Percentiles rank a stretch among this genome's conserved stretches.
These are phyloP conservation scores for Neoboletus brunneissimus DNA, from an alignment of 768 basidiomycete genomes.

Conservation along the genomic window DNA sequence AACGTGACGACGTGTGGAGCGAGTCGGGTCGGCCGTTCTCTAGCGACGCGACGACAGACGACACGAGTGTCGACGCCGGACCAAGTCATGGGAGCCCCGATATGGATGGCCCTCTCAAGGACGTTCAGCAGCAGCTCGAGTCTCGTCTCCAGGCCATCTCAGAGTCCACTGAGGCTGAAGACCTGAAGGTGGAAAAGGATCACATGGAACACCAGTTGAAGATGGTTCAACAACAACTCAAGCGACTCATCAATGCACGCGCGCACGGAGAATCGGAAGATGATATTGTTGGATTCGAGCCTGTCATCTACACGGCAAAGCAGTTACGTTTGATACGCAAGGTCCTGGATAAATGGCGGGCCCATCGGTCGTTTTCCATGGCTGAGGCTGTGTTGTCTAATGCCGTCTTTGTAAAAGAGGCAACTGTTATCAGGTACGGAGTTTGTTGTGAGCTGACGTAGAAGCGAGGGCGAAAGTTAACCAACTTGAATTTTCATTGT, in stretches of 20 bases:
- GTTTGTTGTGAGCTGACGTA: neutral
- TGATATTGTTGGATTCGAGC: slow-evolving; percentile 65
- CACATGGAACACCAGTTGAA: slow-evolving; percentile 90
- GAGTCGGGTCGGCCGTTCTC: slow-evolving; percentile 78
- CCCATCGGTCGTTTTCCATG: slow-evolving; percentile 85
- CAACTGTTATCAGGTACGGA: slow-evolving; percentile 82
- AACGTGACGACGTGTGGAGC: slow-evolving; percentile 87
- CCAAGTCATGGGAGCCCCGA: slow-evolving; percentile 63
- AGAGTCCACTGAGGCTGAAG: slow-evolving; percentile 75
- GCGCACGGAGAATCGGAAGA: slow-evolving; percentile 73
- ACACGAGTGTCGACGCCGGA: slow-evolving; percentile 76
- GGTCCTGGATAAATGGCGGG: slow-evolving; percentile 82
- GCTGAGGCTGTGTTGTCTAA: slow-evolving; percentile 83
- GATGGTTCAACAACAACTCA: slow-evolving; percentile 80
- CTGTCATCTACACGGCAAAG: slow-evolving; percentile 76
- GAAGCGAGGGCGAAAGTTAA: slow-evolving; percentile 1
- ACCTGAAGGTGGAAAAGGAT: slow-evolving; percentile 84
- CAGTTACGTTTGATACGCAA: slow-evolving; percentile 81
- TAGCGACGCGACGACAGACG: slow-evolving; percentile 80
- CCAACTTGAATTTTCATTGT: slow-evolving; percentile 11
- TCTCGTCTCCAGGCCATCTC: slow-evolving; percentile 59
- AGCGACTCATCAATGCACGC: slow-evolving; percentile 70
- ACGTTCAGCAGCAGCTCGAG: slow-evolving; percentile 75
- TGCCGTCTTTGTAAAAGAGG: slow-evolving; percentile 89
- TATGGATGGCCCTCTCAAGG: slow-evolving; percentile 59